phyloP scores from a whole-genome alignment of 2,329 filamentous ascomycete species.

The Zymoseptoria brevis region DNA sequence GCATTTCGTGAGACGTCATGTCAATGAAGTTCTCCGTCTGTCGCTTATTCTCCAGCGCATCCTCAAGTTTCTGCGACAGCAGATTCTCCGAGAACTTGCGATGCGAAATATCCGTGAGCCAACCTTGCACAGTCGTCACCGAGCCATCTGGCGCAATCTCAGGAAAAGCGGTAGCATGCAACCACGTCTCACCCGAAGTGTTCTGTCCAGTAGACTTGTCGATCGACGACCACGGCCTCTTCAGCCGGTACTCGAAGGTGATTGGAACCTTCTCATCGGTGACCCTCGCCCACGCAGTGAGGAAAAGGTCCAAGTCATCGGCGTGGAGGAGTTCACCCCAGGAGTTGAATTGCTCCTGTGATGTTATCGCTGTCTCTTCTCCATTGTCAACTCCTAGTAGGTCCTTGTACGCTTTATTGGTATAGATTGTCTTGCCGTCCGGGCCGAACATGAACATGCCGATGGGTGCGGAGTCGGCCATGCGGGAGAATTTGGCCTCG shows the following conservation, averaged over 20 bases:
- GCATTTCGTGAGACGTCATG: constrained; percentile 36
- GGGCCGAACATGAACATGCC: constrained; percentile 33
- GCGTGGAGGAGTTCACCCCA: constrained; percentile 22
- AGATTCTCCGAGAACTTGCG: constrained; percentile 28
- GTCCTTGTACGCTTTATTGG: constrained; percentile 35
- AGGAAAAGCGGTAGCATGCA: constrained; percentile 27
- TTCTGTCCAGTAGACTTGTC: constrained; percentile 23
- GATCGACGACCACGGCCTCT: constrained; percentile 27
- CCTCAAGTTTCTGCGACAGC: constrained; percentile 26
- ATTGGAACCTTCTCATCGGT: constrained; percentile 27
- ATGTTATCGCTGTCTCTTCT: constrained; percentile 10
- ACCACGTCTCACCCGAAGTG: constrained; percentile 25
- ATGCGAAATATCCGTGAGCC: constrained; percentile 30
- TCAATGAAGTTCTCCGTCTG: constrained; percentile 33
- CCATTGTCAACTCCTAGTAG: constrained; percentile 23
- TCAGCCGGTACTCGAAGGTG: constrained; percentile 33
- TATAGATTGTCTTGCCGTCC: constrained; percentile 31
- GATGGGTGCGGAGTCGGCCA: constrained; percentile 34
- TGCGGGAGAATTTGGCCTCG: constrained; percentile 33
- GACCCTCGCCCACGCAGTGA: constrained; percentile 26
- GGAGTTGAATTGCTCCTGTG: not conserved
- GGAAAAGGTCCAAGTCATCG: constrained; percentile 30
- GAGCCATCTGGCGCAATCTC: constrained; percentile 26
- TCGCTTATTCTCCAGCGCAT: constrained; percentile 31
- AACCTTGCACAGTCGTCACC: constrained; percentile 25